A percentile compares a stretch with the other conserved stretches of the same genome.
These are phyloP conservation scores for Phytopythium boreale DNA, from an alignment of 352 stramenopile genomes.

Conservation along the genomic window DNA sequence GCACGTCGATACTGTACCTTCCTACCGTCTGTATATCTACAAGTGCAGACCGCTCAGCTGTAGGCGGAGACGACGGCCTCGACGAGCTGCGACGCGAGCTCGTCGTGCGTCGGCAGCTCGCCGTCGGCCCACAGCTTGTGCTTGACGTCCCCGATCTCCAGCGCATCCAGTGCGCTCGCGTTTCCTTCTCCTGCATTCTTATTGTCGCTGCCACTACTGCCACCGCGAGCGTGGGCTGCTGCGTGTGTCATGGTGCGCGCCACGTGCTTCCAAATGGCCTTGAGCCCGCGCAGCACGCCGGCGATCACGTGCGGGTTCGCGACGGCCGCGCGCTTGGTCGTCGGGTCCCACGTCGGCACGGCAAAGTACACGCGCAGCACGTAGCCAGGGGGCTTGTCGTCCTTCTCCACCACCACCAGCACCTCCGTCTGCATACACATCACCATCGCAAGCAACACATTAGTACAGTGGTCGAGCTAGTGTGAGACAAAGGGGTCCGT, in stretches of 20 bases:
- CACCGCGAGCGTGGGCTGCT: slow-evolving; percentile 10
- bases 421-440: slow-evolving; percentile 33
- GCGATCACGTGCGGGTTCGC: slow-evolving; percentile 42
- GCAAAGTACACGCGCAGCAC: slow-evolving; percentile 48
- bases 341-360: neutral
- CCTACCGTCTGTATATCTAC: no score
- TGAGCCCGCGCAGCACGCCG: slow-evolving; percentile 42
- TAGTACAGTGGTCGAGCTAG: neutral
- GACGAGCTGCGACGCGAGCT: slow-evolving; percentile 53
- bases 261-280: slow-evolving; percentile 55
- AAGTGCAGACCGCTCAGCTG: neutral
- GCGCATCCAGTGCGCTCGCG: slow-evolving; percentile 15
- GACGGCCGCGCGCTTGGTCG: slow-evolving; percentile 7
- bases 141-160: slow-evolving; percentile 19
- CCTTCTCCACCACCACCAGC: slow-evolving; percentile 34
- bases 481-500: no score
- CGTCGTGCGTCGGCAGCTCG: slow-evolving; percentile 55
- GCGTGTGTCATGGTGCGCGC: slow-evolving; percentile 40
- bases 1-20: no score
- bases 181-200: neutral
- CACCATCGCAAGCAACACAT: neutral
- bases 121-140: slow-evolving; percentile 37
- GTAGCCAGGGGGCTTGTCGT: slow-evolving; percentile 21
- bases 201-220: neutral
- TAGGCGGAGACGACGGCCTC: slow-evolving; percentile 42